A percentile compares a stretch with the other conserved stretches of the same genome.
Conservation (phyloP, 139 green algal genomes). For the Bryopsis sp. region DNA sequence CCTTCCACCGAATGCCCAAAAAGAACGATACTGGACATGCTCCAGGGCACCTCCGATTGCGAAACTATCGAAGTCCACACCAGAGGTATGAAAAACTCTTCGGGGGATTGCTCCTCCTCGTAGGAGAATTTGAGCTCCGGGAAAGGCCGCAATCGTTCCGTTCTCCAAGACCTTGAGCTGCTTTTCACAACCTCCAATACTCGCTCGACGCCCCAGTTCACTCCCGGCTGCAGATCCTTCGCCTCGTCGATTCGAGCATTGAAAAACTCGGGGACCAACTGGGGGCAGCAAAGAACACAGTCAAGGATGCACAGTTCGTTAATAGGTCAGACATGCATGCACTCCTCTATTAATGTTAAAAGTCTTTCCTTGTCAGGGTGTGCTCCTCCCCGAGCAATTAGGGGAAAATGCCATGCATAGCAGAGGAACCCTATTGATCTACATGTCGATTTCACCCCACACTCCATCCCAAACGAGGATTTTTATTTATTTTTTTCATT, state of each 20-base stretch:
- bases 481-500: too few relatives aligned
- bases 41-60: conserved; percentile 3
- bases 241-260: conserved; percentile 42
- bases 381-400: too few relatives aligned
- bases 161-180: conserved; percentile 32
- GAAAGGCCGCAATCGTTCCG: conserved; percentile 36
- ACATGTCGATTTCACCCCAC: not conserved
- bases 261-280: conserved; percentile 46
- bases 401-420: not conserved
- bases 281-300: too few relatives aligned
- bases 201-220: conserved; percentile 23
- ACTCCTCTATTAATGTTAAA: too few relatives aligned
- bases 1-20: too few relatives aligned
- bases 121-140: conserved; percentile 61
- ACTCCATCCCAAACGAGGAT: too few relatives aligned
- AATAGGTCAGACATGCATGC: conserved; percentile 7
- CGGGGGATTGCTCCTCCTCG: conserved; percentile 55
- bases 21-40: not conserved
- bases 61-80: conserved; percentile 25
- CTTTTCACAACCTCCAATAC: conserved; percentile 29
- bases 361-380: too few relatives aligned
- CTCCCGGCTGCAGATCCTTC: conserved; percentile 4
- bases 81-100: conserved; percentile 64
- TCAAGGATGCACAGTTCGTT: conserved; percentile 4
- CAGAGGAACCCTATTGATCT: not conserved